These are phyloP conservation scores for Tagetes patula DNA, from an alignment of 129 eudicot genomes.

Conservation along the genomic window DNA sequence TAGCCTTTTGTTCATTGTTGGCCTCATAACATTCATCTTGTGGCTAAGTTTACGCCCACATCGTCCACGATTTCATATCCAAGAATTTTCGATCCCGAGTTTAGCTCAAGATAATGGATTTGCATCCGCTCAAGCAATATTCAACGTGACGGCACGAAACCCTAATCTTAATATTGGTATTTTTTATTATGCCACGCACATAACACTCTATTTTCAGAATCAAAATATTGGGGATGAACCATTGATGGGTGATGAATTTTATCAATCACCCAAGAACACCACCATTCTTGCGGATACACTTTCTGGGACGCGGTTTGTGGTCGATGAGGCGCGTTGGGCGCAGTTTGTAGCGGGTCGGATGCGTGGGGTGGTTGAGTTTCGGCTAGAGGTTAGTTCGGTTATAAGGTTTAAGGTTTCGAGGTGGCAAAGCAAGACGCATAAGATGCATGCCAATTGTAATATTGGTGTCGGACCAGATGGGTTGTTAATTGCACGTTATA, in stretches of 20 bases:
- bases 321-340: constrained; percentile 52
- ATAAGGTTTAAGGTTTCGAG: constrained; percentile 70
- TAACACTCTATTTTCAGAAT: constrained; percentile 50
- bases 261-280: constrained; percentile 67
- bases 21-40: constrained; percentile 73
- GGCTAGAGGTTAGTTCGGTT: constrained; percentile 52
- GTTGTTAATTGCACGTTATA: constrained; percentile 41
- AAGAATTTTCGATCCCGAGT: constrained; percentile 58
- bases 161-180: constrained; percentile 61
- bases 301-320: constrained; percentile 46
- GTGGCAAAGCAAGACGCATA: constrained; percentile 67
- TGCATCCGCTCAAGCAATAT: constrained; percentile 44
- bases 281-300: constrained; percentile 38
- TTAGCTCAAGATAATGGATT: constrained; percentile 50
- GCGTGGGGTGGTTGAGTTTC: constrained; percentile 55
- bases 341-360: constrained; percentile 47
- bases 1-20: constrained; percentile 54
- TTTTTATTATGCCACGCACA: constrained; percentile 49
- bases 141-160: constrained; percentile 60
- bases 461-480: constrained; percentile 78
- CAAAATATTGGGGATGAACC: constrained; percentile 55
- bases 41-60: constrained; percentile 94
- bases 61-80: constrained; percentile 64
- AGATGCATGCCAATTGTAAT: constrained; percentile 65
- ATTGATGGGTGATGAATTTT: constrained; percentile 47